Percentiles rank a stretch among this genome's conserved stretches.
Evolutionary conservation across 2,329 filamentous ascomycete species (phyloP).

Genomic region (Apiospora saccharicola): DNA sequence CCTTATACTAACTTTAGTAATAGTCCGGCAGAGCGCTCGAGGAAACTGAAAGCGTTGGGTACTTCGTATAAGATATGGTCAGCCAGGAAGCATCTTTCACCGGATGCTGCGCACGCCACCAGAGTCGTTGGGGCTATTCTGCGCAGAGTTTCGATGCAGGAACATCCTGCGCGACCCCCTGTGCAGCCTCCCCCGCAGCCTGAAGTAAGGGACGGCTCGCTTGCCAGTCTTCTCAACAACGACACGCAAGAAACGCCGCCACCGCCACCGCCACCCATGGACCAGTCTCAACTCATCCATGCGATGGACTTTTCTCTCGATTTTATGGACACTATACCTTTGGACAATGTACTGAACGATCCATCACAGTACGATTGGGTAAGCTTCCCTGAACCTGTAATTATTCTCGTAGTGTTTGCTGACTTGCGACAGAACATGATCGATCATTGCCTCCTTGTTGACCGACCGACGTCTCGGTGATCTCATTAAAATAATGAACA

Average conservation of each 20-base stretch:
- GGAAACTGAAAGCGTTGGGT: conserved; percentile 47
- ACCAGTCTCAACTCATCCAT: conserved; percentile 35
- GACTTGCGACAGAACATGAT: conserved; percentile 36
- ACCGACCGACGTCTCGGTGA: conserved; percentile 14
- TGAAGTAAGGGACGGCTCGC: conserved; percentile 41
- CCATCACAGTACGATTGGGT: conserved; percentile 51
- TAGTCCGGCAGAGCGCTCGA: conserved; percentile 42
- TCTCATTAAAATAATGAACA: not conserved
- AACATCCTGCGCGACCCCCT: conserved; percentile 31
- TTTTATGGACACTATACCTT: conserved; percentile 44
- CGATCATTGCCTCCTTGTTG: conserved; percentile 37
- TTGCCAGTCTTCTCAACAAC: conserved; percentile 43
- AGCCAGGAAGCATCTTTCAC: conserved; percentile 45
- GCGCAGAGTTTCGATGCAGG: conserved; percentile 44
- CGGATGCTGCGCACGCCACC: conserved; percentile 53
- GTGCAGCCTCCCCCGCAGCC: conserved; percentile 35
- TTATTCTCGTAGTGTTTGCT: not conserved
- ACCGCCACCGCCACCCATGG: conserved; percentile 31
- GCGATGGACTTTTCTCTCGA: conserved; percentile 40
- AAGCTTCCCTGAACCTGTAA: conserved; percentile 30
- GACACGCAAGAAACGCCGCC: conserved; percentile 36
- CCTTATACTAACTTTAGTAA: conserved; percentile 30
- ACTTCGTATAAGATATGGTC: conserved; percentile 53
- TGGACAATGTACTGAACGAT: conserved; percentile 47
- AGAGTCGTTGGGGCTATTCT: conserved; percentile 53